phyloP scores from a whole-genome alignment of 2,329 filamentous ascomycete genomes.

The Sarocladiaceae sp. region DNA sequence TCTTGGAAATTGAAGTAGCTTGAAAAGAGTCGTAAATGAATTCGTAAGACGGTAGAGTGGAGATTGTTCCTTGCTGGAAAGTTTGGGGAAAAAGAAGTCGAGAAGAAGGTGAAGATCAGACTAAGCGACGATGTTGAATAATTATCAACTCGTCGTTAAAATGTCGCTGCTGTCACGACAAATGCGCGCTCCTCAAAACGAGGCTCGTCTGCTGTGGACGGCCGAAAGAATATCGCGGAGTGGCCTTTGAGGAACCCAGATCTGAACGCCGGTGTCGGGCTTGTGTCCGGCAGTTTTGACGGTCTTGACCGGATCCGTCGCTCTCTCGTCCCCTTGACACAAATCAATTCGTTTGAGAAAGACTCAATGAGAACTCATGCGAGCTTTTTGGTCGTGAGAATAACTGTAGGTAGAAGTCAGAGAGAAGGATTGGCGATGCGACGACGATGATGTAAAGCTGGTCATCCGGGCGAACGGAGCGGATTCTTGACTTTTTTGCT shows the following conservation, averaged over 20 bases:
- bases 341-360: neutral
- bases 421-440: constrained; percentile 2
- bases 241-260: no score
- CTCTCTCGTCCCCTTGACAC: neutral
- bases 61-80: neutral
- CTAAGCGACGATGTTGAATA: no score
- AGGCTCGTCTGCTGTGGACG: neutral
- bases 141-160: neutral
- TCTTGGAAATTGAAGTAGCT: no score
- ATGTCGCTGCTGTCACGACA: neutral
- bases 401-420: no score
- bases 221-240: neutral
- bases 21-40: neutral
- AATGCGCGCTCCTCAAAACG: neutral
- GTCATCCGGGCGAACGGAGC: constrained; percentile 8
- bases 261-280: no score
- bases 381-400: no score
- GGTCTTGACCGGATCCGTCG: neutral
- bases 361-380: neutral
- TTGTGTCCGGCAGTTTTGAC: neutral
- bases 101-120: no score
- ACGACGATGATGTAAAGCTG: constrained; percentile 7
- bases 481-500: neutral
- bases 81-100: neutral
- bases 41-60: constrained; percentile 8